These are phyloP conservation scores for Stephania yunnanensis DNA, from an alignment of 164 flowering plant genomes.

Conservation along the genomic window DNA sequence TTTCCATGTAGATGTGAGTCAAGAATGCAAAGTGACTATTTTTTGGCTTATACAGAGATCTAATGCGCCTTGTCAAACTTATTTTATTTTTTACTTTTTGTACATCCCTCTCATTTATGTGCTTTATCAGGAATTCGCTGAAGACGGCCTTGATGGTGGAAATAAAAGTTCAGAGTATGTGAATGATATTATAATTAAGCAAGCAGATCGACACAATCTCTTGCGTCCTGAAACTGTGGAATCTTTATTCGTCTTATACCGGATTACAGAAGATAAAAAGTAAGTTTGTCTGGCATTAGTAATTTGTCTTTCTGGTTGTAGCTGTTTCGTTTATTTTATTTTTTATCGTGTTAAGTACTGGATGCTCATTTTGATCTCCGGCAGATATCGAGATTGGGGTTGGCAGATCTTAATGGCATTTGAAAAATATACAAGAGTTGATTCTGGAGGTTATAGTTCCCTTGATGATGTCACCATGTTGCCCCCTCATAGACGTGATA, in stretches of 20 bases:
- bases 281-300: constrained; percentile 25
- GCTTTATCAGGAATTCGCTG: constrained; percentile 55
- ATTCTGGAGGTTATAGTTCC: constrained; percentile 85
- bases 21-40: neutral
- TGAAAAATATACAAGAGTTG: constrained; percentile 74
- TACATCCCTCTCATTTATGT: constrained; percentile 6
- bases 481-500: constrained; percentile 86
- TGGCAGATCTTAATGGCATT: constrained; percentile 94
- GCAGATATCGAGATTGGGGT: constrained; percentile 96
- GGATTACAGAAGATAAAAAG: constrained; percentile 88
- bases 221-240: constrained; percentile 98
- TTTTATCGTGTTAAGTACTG: neutral
- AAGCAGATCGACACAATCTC: constrained; percentile 85
- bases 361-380: constrained; percentile 4
- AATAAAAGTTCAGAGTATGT: constrained; percentile 68
- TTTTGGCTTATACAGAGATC: constrained; percentile 6
- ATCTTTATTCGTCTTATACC: constrained; percentile 75
- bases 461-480: constrained; percentile 76
- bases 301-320: neutral
- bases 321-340: neutral
- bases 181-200: constrained; percentile 77
- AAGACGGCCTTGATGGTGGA: constrained; percentile 81
- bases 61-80: neutral
- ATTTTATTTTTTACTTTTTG: neutral
- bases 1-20: constrained; percentile 67